These are phyloP conservation scores for Mortierella sp. DNA, from an alignment of 371 early-diverging fungal genomes.

Conservation along the genomic window DNA sequence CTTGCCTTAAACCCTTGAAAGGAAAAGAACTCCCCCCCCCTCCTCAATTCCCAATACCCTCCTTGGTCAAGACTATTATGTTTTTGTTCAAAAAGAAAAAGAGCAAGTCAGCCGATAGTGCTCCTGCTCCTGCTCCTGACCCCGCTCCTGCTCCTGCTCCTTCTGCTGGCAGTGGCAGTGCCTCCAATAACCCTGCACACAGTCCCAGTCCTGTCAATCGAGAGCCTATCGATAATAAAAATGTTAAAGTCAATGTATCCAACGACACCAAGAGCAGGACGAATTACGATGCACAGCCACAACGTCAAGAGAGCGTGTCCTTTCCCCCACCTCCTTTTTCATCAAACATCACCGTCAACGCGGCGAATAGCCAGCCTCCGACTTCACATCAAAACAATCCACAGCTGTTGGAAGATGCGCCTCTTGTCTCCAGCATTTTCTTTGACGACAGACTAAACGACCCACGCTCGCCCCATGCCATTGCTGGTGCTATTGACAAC, in stretches of 20 bases:
- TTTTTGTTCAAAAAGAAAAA: no score
- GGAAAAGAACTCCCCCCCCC: no score
- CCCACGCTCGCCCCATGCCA: conserved; percentile 19
- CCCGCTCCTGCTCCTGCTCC: no score
- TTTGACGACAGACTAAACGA: conserved; percentile 1
- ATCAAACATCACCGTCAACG: not conserved
- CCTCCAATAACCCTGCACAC: not conserved
- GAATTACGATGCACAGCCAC: conserved; percentile 4
- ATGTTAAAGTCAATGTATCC: conserved; percentile 3
- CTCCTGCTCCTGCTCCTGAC: no score
- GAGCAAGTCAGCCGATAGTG: no score
- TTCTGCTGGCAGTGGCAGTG: not conserved
- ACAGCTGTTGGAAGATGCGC: not conserved
- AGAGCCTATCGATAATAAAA: not conserved
- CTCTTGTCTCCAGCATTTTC: not conserved
- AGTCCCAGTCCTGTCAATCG: not conserved
- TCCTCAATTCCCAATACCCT: no score
- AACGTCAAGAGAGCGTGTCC: not conserved
- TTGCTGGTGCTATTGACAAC: not conserved
- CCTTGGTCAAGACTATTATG: no score
- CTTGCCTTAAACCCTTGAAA: no score
- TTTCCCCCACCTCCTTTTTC: not conserved
- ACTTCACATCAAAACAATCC: not conserved
- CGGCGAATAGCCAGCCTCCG: not conserved
- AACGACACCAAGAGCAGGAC: not conserved